Conservation (phyloP, 306 rosid genomes). For the Trichosanthes truncata region DNA sequence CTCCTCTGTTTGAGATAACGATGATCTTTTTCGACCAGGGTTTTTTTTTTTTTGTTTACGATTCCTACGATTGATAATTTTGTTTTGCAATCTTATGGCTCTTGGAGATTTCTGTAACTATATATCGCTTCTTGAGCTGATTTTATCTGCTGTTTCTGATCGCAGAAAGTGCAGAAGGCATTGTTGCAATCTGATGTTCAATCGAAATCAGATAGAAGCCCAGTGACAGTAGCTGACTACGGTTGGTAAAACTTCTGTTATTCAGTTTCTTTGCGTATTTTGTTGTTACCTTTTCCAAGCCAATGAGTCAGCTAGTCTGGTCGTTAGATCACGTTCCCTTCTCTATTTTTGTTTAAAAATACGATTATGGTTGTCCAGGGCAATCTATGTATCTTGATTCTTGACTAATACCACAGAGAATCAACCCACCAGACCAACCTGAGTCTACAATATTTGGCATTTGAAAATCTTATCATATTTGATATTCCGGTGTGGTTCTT, state of each 20-base stretch:
- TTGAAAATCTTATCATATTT: background rate
- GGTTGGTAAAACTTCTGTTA: conserved; percentile 30
- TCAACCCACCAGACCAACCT: background rate
- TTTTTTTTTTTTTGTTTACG: background rate
- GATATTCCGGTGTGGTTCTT: background rate
- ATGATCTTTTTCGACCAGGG: background rate
- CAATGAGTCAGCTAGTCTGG: background rate
- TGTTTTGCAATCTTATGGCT: background rate
- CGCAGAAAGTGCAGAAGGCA: conserved; percentile 83
- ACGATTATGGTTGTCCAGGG: background rate
- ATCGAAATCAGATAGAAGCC: conserved; percentile 86
- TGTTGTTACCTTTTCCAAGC: background rate
- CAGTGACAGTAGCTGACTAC: conserved; percentile 94
- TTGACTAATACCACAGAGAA: background rate
- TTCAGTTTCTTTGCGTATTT: background rate
- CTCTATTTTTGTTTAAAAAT: background rate
- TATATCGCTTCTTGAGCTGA: background rate
- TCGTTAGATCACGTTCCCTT: background rate
- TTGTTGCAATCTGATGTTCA: conserved; percentile 80
- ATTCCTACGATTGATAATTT: background rate
- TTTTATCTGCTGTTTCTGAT: conserved; percentile 10
- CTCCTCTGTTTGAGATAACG: background rate
- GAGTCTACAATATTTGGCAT: background rate
- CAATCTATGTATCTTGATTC: background rate
- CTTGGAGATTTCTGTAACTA: background rate